Conservation (phyloP, 2,329 filamentous ascomycete species). For the Trichothecium sympodiale region DNA sequence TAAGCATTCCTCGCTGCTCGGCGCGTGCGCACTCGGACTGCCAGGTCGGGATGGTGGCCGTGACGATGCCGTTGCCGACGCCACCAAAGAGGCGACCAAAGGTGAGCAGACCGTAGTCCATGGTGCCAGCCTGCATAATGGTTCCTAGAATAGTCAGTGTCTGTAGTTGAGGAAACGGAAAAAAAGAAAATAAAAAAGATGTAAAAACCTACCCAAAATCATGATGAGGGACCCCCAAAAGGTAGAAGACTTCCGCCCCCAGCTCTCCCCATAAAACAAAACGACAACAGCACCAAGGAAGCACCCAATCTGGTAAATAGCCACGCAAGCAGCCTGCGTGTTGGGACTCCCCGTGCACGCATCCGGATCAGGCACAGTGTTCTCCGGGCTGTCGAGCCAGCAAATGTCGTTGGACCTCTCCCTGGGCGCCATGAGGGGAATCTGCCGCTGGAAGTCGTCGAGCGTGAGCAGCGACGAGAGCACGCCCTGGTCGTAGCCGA, state of each 20-base stretch:
- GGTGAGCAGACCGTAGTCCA: slow-evolving; percentile 14
- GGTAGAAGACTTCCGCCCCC: slow-evolving; percentile 19
- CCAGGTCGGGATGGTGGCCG: slow-evolving; percentile 15
- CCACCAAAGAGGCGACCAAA: slow-evolving; percentile 15
- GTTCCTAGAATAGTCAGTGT: no score
- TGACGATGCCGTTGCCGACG: slow-evolving; percentile 5
- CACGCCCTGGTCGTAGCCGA: slow-evolving; percentile 18
- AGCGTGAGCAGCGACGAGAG: slow-evolving; percentile 15
- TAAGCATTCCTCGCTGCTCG: slow-evolving; percentile 15
- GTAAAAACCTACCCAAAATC: slow-evolving; percentile 9
- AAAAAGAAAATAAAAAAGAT: no score
- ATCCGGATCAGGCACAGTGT: slow-evolving; percentile 7
- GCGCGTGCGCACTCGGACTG: slow-evolving; percentile 17
- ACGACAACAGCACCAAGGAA: slow-evolving; percentile 17
- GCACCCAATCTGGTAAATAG: slow-evolving; percentile 17
- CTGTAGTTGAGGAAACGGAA: no score
- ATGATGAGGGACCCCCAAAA: slow-evolving; percentile 20
- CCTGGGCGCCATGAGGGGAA: slow-evolving; percentile 15
- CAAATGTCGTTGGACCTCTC: slow-evolving; percentile 13
- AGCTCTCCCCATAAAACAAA: slow-evolving; percentile 17
- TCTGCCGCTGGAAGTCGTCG: slow-evolving; percentile 14
- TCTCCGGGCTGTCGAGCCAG: slow-evolving; percentile 10
- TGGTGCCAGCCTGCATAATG: slow-evolving; percentile 13
- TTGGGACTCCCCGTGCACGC: slow-evolving; percentile 15
- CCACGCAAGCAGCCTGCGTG: slow-evolving; percentile 16